Base-by-base conservation (phyloP, 2,329 filamentous ascomycete species). In the Leptographium lundbergii region DNA sequence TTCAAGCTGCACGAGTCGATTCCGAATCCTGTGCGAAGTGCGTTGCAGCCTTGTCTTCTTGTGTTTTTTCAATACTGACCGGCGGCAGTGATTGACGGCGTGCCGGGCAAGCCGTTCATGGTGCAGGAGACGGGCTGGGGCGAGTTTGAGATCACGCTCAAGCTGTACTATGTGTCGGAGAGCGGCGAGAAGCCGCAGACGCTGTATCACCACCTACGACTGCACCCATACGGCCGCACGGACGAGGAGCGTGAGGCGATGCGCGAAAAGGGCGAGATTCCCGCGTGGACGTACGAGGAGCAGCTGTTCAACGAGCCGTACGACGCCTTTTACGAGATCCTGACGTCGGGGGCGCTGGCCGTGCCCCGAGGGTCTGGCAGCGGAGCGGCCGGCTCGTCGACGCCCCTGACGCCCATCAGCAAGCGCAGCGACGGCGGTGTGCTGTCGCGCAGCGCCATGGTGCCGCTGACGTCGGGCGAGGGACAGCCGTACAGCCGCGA, bases 1-100 rank as follows among this genome's bases (percentile, higher is more conserved):
- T 99, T 99, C 76, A 97, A 97, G 73, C 83, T 99, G 19, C 92
- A 96, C 77, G 91, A 97, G 72, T 96, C 92, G 11, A 97, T 96
- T 70, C 86, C 90, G 32, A 95, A 96, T 72, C 88, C 88, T 60
- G 81, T 94, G 25, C 87, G 94, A 66, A 95, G 82, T 81, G 71
- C 62, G 79, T 66, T 25, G 7, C n/a, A 27, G 39, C 34, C 25
- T 39, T 9, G 5, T 4, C 19, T 25, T 54, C 6, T 34, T 42
- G 17, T 54, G 9, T 32, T n/a, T 36, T 24, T 27, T 9, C 10
- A 9, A 11, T 45, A 10, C 52, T 54, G 11, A 54, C 32, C 17
- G 39, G 24, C 13, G 25, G 9, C 54, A 81, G 78, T 87, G 70
- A 78, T 94, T 67, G 91, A 96, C 67, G 82, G 83, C 61, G 82